Percentiles rank a stretch among this genome's conserved stretches.
Conservation (phyloP, 192 early-diverging fungal species). For the Lunasporangiospora selenospora region DNA sequence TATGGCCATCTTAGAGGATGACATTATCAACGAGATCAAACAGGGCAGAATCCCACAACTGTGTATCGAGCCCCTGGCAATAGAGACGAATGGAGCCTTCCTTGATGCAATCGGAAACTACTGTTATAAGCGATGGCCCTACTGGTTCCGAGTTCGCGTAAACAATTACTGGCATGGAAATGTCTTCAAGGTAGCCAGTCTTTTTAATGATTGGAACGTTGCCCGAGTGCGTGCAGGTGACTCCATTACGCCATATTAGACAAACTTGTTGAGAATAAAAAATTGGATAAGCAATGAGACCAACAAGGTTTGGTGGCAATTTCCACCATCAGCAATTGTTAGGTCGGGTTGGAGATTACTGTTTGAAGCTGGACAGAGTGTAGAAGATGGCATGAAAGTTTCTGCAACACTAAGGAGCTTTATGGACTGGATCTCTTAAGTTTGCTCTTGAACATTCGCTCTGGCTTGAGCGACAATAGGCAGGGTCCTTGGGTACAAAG, state of each 20-base stretch:
- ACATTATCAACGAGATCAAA: slow-evolving; percentile 28
- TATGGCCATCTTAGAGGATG: slow-evolving; percentile 12
- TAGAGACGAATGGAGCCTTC: slow-evolving; percentile 22
- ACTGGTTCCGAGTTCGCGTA: slow-evolving; percentile 47
- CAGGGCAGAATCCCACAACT: slow-evolving; percentile 28
- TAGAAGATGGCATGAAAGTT: no score
- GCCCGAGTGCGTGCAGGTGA: slow-evolving; percentile 32
- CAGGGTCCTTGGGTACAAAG: no score
- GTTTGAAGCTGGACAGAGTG: no score
- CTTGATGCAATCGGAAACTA: slow-evolving; percentile 19
- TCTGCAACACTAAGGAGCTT: no score
- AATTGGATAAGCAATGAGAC: no score
- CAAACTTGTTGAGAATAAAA: no score
- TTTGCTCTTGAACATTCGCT: no score
- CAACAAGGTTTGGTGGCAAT: no score
- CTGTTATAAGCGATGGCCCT: slow-evolving; percentile 42
- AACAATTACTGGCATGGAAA: slow-evolving; percentile 51
- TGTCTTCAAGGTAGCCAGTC: slow-evolving; percentile 35
- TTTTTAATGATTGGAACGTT: slow-evolving; percentile 45
- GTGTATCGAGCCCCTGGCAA: slow-evolving; percentile 39
- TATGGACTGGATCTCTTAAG: no score
- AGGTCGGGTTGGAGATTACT: no score
- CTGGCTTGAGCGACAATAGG: no score
- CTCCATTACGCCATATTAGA: slow-evolving; percentile 27
- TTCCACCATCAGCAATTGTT: no score